Conservation (phyloP, 495 filamentous ascomycete species). For the Daldinia grandis region DNA sequence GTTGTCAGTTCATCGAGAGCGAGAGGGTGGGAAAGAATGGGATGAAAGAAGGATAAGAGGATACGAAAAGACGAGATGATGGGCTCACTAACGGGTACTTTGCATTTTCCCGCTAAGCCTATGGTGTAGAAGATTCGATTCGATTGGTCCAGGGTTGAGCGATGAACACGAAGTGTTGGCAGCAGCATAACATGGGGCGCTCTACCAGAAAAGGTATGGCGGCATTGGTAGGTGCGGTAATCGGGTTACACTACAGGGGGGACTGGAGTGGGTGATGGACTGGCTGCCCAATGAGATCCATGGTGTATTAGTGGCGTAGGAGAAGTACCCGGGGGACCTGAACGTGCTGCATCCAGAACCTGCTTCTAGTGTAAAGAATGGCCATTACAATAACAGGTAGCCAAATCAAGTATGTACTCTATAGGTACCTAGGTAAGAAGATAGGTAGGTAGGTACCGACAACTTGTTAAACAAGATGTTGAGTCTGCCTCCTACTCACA, state of each 20-base stretch:
- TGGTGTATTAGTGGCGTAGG: neutral
- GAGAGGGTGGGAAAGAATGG: conserved; percentile 11
- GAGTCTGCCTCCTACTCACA: no score
- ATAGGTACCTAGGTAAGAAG: no score
- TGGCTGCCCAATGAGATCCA: neutral
- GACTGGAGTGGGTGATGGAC: neutral
- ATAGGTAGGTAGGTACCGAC: no score
- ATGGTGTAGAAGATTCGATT: conserved; percentile 35
- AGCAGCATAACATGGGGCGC: conserved; percentile 16
- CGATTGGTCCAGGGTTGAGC: conserved; percentile 16
- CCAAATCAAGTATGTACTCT: neutral
- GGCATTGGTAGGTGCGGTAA: conserved; percentile 32
- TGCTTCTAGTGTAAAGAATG: neutral
- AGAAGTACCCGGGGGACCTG: neutral
- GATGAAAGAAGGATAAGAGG: conserved; percentile 15
- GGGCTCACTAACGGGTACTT: conserved; percentile 25
- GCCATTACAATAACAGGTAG: neutral
- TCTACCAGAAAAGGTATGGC: conserved; percentile 32
- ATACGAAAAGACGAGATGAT: conserved; percentile 22
- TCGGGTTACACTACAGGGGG: conserved; percentile 4
- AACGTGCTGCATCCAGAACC: neutral
- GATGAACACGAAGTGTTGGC: conserved; percentile 41
- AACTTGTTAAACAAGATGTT: no score
- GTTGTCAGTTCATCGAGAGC: conserved; percentile 32
- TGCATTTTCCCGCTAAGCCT: conserved; percentile 29